A percentile compares a stretch with the other conserved stretches of the same genome.
Conservation (phyloP, 176 grass and related monocot genomes). For the Themeda triandra region DNA sequence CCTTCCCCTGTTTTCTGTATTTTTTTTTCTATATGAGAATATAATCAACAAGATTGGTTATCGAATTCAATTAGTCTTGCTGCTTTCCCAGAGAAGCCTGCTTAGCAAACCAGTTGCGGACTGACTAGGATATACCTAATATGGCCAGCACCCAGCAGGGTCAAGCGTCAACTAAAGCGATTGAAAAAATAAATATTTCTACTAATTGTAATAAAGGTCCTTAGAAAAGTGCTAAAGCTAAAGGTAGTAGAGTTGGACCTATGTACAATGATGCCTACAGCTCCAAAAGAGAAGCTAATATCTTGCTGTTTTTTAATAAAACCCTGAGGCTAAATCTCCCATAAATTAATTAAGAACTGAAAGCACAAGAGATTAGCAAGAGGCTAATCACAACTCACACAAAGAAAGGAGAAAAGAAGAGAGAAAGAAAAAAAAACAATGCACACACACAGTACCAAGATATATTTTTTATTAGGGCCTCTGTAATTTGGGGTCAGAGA, state of each 20-base stretch:
- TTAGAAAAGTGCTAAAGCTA: not conserved
- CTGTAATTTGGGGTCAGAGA: too few relatives aligned
- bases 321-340: not conserved
- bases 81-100: not conserved
- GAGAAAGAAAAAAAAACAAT: not conserved
- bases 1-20: too few relatives aligned
- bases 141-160: not conserved
- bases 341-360: not conserved
- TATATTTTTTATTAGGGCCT: not conserved
- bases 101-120: not conserved
- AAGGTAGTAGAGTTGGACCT: conserved; percentile 5
- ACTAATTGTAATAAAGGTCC: not conserved
- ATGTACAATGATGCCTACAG: not conserved
- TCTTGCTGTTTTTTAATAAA: not conserved
- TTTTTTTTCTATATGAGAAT: too few relatives aligned
- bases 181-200: not conserved
- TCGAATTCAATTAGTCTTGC: not conserved
- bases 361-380: not conserved
- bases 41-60: not conserved
- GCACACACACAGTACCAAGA: not conserved
- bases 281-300: not conserved
- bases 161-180: not conserved
- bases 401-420: not conserved
- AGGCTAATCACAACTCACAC: not conserved
- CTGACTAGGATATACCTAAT: not conserved